Percentiles rank a stretch among this genome's conserved stretches.
These are phyloP conservation scores for Hansfordia pulvinata DNA, from an alignment of 2,329 filamentous ascomycete species.

Conservation along the genomic window DNA sequence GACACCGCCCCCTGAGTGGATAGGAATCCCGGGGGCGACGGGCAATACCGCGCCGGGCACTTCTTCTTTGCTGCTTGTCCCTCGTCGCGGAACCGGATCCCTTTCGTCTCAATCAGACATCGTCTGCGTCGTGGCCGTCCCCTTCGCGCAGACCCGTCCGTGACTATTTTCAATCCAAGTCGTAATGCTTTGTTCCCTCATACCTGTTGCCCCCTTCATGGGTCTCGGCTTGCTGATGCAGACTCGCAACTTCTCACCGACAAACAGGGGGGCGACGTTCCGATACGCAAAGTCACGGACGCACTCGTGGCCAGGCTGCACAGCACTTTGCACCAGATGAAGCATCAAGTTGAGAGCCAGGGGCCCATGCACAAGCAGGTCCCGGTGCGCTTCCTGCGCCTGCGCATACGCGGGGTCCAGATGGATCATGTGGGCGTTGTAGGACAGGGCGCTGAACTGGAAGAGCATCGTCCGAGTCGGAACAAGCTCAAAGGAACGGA, in stretches of 20 bases:
- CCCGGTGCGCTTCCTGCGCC: conserved; percentile 58
- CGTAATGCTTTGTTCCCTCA: too few species aligned
- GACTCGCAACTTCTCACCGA: conserved; percentile 54
- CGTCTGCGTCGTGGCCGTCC: too few species aligned
- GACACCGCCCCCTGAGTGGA: too few species aligned
- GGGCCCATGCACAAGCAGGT: conserved; percentile 77
- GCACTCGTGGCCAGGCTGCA: conserved; percentile 20
- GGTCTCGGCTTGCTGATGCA: conserved; percentile 53
- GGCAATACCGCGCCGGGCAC: too few species aligned
- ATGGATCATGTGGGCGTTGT: conserved; percentile 89
- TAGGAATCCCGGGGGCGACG: too few species aligned
- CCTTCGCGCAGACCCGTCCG: too few species aligned
- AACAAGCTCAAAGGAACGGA: conserved; percentile 38
- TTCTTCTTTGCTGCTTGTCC: too few species aligned
- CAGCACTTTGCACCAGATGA: conserved; percentile 40
- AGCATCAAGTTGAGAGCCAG: conserved; percentile 68
- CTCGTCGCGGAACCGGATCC: too few species aligned
- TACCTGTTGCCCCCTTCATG: too few species aligned
- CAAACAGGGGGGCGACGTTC: conserved; percentile 73
- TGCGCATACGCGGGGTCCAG: conserved; percentile 60
- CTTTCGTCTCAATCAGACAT: too few species aligned
- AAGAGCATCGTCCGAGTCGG: conserved; percentile 67
- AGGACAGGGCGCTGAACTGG: conserved; percentile 79
- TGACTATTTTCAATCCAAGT: too few species aligned
- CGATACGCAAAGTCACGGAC: conserved; percentile 58